These are phyloP conservation scores for Craspedostauros australis DNA, from an alignment of 108 stramenopile species.

Conservation along the genomic window DNA sequence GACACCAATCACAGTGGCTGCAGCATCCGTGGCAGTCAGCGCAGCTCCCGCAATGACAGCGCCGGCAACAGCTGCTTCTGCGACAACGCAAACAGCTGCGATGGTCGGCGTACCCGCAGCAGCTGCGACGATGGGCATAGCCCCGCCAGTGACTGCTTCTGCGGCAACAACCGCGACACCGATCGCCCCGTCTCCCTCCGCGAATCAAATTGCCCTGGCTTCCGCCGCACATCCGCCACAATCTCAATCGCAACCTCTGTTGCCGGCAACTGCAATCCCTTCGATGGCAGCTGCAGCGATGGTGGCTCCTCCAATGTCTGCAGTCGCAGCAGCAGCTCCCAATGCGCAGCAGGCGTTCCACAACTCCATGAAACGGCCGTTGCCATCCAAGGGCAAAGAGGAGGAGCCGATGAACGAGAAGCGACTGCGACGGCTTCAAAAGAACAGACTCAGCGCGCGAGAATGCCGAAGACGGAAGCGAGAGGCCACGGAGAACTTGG, in stretches of 20 bases:
- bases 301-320: neutral
- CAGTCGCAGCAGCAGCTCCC: neutral
- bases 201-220: neutral
- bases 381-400: conserved; percentile 14
- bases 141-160: neutral
- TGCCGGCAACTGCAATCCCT: neutral
- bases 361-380: conserved; percentile 2
- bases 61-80: neutral
- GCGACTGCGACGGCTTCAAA: conserved; percentile 75
- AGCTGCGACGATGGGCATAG: neutral
- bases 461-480: conserved; percentile 80
- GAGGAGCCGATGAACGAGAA: conserved; percentile 57
- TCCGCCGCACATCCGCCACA: too few relatives aligned
- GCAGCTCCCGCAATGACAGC: neutral
- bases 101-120: neutral
- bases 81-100: neutral
- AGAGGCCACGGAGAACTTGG: conserved; percentile 73
- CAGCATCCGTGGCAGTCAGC: neutral
- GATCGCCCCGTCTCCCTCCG: neutral
- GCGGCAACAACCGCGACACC: neutral
- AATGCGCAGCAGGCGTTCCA: neutral
- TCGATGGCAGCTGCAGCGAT: neutral
- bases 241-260: neutral
- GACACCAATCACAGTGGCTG: neutral
- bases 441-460: conserved; percentile 78